Evolutionary conservation across 2,329 filamentous ascomycete species (phyloP).

Genomic region (Microdochium bolleyi): DNA sequence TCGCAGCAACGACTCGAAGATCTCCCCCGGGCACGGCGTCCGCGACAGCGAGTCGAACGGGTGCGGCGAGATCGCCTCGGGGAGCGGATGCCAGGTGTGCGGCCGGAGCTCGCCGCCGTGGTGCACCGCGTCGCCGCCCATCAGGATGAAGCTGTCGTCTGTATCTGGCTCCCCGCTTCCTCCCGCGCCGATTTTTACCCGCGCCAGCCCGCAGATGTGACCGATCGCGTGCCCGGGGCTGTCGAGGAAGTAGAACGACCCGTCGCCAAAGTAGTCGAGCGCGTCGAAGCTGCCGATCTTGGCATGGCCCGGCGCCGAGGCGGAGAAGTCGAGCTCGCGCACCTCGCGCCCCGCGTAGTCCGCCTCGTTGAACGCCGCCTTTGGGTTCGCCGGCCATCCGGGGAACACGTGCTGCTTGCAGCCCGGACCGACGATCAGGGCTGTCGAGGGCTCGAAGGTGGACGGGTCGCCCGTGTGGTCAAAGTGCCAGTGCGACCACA

Average conservation of each 20-base stretch:
- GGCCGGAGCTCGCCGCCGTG: slow-evolving; percentile 28
- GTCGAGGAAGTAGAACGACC: slow-evolving; percentile 25
- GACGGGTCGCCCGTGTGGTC: slow-evolving; percentile 39
- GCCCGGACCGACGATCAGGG: slow-evolving; percentile 29
- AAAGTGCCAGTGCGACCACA: slow-evolving; percentile 37
- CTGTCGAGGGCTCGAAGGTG: slow-evolving; percentile 30
- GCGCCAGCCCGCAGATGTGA: slow-evolving; percentile 27
- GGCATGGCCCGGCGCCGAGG: slow-evolving; percentile 3
- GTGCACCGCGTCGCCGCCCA: slow-evolving; percentile 34
- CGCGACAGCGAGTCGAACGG: slow-evolving; percentile 21
- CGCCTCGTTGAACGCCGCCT: slow-evolving; percentile 12
- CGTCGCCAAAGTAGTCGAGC: slow-evolving; percentile 25
- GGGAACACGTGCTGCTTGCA: slow-evolving; percentile 13
- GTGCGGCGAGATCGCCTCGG: slow-evolving; percentile 25
- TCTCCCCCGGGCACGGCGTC: slow-evolving; percentile 28
- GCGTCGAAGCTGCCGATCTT: slow-evolving; percentile 15
- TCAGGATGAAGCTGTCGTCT: slow-evolving; percentile 27
- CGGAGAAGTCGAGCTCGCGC: slow-evolving; percentile 13
- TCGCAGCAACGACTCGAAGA: slow-evolving; percentile 29
- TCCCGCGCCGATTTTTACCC: slow-evolving; percentile 17
- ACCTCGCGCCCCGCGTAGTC: slow-evolving; percentile 14
- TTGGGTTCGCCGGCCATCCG: slow-evolving; percentile 10
- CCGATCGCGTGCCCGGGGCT: slow-evolving; percentile 22
- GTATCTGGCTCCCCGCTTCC: slow-evolving; percentile 1
- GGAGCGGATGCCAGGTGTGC: slow-evolving; percentile 22